phyloP scores from a whole-genome alignment of 371 early-diverging fungal species.

The Ordospora colligata region DNA sequence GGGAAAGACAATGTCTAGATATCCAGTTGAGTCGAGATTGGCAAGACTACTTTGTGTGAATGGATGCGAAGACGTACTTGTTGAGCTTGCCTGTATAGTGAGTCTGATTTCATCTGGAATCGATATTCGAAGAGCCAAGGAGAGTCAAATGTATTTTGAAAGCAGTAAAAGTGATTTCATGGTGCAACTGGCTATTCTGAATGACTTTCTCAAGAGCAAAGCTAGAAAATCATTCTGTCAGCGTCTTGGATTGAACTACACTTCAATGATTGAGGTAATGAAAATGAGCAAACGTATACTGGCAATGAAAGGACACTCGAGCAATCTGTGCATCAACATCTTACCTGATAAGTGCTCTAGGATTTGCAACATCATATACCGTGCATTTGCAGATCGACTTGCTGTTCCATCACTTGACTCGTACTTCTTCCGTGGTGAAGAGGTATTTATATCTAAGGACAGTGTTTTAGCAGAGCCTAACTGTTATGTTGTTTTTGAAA shows the following conservation, averaged over 20 bases:
- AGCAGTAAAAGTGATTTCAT: constrained; percentile 31
- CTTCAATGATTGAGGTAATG: background rate
- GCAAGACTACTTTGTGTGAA: constrained; percentile 69
- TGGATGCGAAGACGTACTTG: constrained; percentile 1
- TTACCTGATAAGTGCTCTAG: background rate
- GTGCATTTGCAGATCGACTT: constrained; percentile 24
- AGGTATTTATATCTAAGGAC: constrained; percentile 4
- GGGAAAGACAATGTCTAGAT: constrained; percentile 92
- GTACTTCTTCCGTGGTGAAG: constrained; percentile 18
- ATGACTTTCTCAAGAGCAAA: background rate
- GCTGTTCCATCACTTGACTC: background rate
- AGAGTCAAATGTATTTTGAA: constrained; percentile 21
- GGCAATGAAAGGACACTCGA: background rate
- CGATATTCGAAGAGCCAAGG: background rate
- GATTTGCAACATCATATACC: constrained; percentile 33
- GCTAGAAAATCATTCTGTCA: constrained; percentile 14
- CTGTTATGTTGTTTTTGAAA: constrained; percentile 43
- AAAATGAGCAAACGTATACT: background rate
- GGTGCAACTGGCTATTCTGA: constrained; percentile 28
- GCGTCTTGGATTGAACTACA: background rate
- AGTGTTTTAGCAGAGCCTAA: background rate
- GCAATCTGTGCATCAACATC: background rate
- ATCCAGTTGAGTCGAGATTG: constrained; percentile 86
- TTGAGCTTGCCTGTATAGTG: constrained; percentile 7
- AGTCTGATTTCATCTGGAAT: constrained; percentile 5